phyloP scores from a whole-genome alignment of 2,329 filamentous ascomycete genomes.

The Aspergillus unguis region DNA sequence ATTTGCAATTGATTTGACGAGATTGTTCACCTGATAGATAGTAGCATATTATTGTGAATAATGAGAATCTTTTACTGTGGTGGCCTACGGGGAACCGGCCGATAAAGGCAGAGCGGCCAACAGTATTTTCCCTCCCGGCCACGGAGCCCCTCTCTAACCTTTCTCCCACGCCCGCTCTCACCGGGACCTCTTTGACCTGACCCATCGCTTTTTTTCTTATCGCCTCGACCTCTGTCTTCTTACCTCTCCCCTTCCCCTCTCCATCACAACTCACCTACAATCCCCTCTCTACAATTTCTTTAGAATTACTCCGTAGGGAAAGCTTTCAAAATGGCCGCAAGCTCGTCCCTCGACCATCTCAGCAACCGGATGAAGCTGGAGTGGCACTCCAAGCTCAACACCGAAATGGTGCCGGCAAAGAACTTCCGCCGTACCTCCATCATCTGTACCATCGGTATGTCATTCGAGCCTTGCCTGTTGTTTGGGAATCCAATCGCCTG shows the following conservation, averaged over 20 bases:
- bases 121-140: slow-evolving; percentile 37
- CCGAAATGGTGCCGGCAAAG: slow-evolving; percentile 77
- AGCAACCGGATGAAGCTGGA: slow-evolving; percentile 69
- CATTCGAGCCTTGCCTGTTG: background rate
- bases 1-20: slow-evolving; percentile 2
- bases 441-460: slow-evolving; percentile 88
- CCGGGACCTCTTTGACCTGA: slow-evolving; percentile 6
- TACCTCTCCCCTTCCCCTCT: slow-evolving; percentile 6
- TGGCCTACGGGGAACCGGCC: slow-evolving; percentile 21
- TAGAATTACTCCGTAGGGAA: slow-evolving; percentile 7
- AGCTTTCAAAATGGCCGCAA: slow-evolving; percentile 58
- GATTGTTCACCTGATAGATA: background rate
- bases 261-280: slow-evolving; percentile 7
- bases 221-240: slow-evolving; percentile 5
- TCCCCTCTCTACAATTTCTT: slow-evolving; percentile 5
- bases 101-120: slow-evolving; percentile 29
- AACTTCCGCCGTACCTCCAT: slow-evolving; percentile 97
- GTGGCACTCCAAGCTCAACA: slow-evolving; percentile 78
- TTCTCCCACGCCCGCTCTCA: slow-evolving; percentile 13
- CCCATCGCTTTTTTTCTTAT: slow-evolving; percentile 22
- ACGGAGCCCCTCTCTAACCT: slow-evolving; percentile 15
- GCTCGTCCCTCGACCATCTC: slow-evolving; percentile 82
- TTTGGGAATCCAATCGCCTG: background rate
- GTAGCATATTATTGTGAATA: slow-evolving; percentile 11
- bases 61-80: slow-evolving; percentile 1